Conservation (phyloP, 495 filamentous ascomycete genomes). For the Pyrenopolyporus hunteri region DNA sequence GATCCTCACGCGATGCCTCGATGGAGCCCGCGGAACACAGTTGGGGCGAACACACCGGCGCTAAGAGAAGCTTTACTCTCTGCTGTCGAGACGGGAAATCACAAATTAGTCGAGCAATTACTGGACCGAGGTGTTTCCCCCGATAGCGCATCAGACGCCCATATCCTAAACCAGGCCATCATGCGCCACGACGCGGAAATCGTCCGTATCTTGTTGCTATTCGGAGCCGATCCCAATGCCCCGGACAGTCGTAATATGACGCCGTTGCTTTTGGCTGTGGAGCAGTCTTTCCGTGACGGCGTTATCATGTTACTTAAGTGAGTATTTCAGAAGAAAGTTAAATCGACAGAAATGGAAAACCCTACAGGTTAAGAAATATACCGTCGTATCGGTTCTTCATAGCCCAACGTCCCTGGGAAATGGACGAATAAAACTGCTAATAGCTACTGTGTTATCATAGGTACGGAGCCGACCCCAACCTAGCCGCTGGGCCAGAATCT, state of each 20-base stretch:
- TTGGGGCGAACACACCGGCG: constrained; percentile 42
- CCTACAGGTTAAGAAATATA: neutral
- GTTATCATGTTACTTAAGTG: constrained; percentile 54
- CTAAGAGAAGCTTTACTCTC: constrained; percentile 38
- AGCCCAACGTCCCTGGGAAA: neutral
- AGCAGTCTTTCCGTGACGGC: constrained; percentile 51
- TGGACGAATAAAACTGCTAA: constrained; percentile 4
- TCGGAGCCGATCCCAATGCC: constrained; percentile 55
- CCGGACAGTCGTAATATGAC: constrained; percentile 49
- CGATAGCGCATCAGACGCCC: constrained; percentile 45
- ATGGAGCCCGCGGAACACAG: constrained; percentile 47
- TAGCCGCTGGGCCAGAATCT: constrained; percentile 44
- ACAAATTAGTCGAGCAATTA: constrained; percentile 57
- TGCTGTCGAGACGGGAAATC: constrained; percentile 52
- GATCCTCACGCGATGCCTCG: constrained; percentile 45
- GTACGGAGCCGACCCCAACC: constrained; percentile 58
- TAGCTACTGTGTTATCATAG: neutral
- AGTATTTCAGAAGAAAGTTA: constrained; percentile 1
- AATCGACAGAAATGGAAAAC: neutral
- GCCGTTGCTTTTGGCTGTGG: constrained; percentile 51
- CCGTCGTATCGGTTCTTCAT: neutral
- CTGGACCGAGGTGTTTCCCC: constrained; percentile 58
- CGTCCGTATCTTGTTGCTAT: constrained; percentile 55
- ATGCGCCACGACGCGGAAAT: constrained; percentile 52
- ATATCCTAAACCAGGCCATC: constrained; percentile 53